These are phyloP conservation scores for Xylariaceae sp. DNA, from an alignment of 2,329 filamentous ascomycete genomes.

Conservation along the genomic window DNA sequence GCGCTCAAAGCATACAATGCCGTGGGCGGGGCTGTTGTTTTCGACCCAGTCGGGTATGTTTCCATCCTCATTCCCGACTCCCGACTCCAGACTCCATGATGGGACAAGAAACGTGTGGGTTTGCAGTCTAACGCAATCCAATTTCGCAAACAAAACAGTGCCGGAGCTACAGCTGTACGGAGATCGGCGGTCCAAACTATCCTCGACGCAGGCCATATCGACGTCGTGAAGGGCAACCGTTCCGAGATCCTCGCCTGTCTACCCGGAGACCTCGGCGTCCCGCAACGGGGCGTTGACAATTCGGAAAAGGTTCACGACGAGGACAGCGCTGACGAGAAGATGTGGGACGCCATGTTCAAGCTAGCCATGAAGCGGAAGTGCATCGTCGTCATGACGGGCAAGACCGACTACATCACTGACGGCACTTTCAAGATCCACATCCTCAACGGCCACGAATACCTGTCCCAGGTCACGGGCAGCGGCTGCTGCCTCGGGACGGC, in stretches of 20 bases:
- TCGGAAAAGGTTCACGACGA: too few relatives aligned
- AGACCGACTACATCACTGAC: slow-evolving; percentile 71
- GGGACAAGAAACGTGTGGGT: too few relatives aligned
- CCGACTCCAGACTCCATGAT: too few relatives aligned
- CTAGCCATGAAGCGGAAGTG: slow-evolving; percentile 65
- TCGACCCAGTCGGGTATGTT: slow-evolving; percentile 78
- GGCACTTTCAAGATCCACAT: slow-evolving; percentile 62
- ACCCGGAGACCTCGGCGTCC: slow-evolving; percentile 29
- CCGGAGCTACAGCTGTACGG: slow-evolving; percentile 73
- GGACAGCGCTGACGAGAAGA: slow-evolving; percentile 39
- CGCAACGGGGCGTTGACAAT: slow-evolving; percentile 83
- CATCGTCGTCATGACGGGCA: slow-evolving; percentile 78
- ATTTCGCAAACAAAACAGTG: too few relatives aligned
- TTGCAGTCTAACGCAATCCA: too few relatives aligned
- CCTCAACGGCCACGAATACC: slow-evolving; percentile 67
- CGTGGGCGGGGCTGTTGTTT: slow-evolving; percentile 67
- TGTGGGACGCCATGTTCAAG: slow-evolving; percentile 58
- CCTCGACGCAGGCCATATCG: slow-evolving; percentile 68
- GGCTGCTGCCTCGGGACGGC: slow-evolving; percentile 83
- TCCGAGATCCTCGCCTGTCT: slow-evolving; percentile 79
- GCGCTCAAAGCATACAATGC: slow-evolving; percentile 79
- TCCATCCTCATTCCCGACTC: background rate
- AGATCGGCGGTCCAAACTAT: slow-evolving; percentile 65
- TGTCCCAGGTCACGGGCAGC: slow-evolving; percentile 69
- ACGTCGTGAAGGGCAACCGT: slow-evolving; percentile 92